Evolutionary conservation across 2,329 filamentous ascomycete species (phyloP).

Genomic region (Xylariaceae sp.): DNA sequence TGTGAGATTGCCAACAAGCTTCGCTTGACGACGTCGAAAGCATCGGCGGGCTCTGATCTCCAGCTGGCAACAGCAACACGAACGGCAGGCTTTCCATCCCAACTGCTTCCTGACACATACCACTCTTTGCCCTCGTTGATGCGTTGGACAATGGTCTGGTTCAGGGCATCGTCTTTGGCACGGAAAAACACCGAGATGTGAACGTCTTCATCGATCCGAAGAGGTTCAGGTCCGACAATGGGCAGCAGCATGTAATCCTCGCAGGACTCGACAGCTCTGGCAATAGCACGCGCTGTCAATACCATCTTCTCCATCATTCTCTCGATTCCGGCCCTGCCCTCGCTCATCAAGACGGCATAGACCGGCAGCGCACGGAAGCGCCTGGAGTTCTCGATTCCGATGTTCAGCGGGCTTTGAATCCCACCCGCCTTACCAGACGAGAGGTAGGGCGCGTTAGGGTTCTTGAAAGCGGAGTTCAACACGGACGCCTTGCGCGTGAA

Average conservation of each 20-base stretch:
- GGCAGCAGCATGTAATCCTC: slow-evolving; percentile 28
- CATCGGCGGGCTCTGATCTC: slow-evolving; percentile 64
- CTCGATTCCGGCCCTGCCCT: slow-evolving; percentile 64
- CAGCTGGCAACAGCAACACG: slow-evolving; percentile 86
- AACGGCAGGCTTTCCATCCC: slow-evolving; percentile 67
- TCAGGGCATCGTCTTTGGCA: slow-evolving; percentile 60
- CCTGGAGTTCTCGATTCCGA: slow-evolving; percentile 85
- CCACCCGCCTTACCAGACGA: slow-evolving; percentile 35
- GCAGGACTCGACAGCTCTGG: slow-evolving; percentile 56
- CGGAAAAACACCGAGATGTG: slow-evolving; percentile 74
- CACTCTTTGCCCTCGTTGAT: slow-evolving; percentile 72
- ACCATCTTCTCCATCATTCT: slow-evolving; percentile 70
- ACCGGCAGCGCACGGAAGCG: slow-evolving; percentile 87
- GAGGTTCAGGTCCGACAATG: slow-evolving; percentile 26
- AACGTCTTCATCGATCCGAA: slow-evolving; percentile 44
- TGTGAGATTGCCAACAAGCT: slow-evolving; percentile 52
- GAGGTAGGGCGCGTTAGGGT: slow-evolving; percentile 82
- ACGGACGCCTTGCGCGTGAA: slow-evolving; percentile 60
- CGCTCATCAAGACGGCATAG: slow-evolving; percentile 71
- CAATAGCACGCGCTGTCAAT: slow-evolving; percentile 61
- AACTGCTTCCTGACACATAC: slow-evolving; percentile 77
- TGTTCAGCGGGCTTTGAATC: slow-evolving; percentile 78
- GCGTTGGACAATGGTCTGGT: slow-evolving; percentile 58
- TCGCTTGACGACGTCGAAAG: slow-evolving; percentile 58
- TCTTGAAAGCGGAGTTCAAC: slow-evolving; percentile 64